phyloP scores from a whole-genome alignment of 139 green algal genomes.

The Chlamydomonas incerta region DNA sequence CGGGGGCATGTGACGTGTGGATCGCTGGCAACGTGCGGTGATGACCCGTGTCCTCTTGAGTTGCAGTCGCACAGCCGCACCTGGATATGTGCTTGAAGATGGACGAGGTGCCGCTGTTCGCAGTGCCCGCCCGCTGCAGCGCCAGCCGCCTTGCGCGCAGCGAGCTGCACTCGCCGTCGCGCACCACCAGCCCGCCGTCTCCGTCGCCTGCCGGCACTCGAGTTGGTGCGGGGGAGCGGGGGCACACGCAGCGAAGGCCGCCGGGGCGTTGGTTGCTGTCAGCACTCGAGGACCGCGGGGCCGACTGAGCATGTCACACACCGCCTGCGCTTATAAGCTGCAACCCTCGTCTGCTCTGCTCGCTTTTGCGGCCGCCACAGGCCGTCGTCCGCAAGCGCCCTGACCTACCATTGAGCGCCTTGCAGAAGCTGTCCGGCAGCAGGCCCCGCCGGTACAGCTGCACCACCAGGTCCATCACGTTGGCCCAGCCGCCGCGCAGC shows the following conservation, averaged over 20 bases:
- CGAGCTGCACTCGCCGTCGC: slow-evolving; percentile 57
- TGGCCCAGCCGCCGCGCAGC: slow-evolving; percentile 85
- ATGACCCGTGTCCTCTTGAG: no score
- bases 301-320: not conserved
- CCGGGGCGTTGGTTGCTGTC: not conserved
- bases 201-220: slow-evolving; percentile 1
- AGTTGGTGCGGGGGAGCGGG: not conserved
- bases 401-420: slow-evolving; percentile 43
- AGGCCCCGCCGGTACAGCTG: slow-evolving; percentile 85
- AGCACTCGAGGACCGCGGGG: not conserved
- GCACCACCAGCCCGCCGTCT: slow-evolving; percentile 50
- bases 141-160: slow-evolving; percentile 25
- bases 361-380: no score
- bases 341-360: no score
- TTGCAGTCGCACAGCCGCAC: no score
- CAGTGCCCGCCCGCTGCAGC: slow-evolving; percentile 1
- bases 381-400: no score
- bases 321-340: no score
- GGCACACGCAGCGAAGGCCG: not conserved
- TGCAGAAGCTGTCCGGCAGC: slow-evolving; percentile 56
- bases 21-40: no score
- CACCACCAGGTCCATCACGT: slow-evolving; percentile 89
- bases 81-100: slow-evolving; percentile 46
- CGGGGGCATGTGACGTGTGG: no score
- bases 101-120: not conserved